Evolutionary conservation across 495 filamentous ascomycete genomes (phyloP).

Genomic region (Podospora conica): DNA sequence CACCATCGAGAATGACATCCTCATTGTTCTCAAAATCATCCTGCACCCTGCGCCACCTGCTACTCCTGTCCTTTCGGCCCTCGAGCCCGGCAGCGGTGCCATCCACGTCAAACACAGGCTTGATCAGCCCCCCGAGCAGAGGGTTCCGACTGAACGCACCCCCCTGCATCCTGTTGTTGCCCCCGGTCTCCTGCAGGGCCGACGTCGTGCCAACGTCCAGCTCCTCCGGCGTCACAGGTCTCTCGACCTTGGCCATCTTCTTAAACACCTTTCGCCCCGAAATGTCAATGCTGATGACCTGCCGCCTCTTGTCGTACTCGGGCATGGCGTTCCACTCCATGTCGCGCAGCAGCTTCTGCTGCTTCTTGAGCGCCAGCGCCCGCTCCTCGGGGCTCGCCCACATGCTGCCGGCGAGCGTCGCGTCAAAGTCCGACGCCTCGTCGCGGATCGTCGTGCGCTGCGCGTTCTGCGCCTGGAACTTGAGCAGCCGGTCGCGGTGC

Average conservation of each 20-base stretch:
- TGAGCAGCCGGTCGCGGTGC: conserved; percentile 76
- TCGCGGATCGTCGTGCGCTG: conserved; percentile 82
- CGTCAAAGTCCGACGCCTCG: conserved; percentile 91
- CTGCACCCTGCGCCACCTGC: conserved; percentile 82
- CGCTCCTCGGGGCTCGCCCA: conserved; percentile 88
- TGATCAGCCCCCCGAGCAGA: conserved; percentile 69
- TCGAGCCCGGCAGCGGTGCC: conserved; percentile 38
- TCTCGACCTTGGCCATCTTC: conserved; percentile 60
- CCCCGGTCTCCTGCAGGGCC: conserved; percentile 21
- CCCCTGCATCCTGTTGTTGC: conserved; percentile 21
- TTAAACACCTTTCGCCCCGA: conserved; percentile 68
- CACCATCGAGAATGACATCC: conserved; percentile 83
- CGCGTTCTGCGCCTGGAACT: conserved; percentile 84
- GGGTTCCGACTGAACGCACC: conserved; percentile 80
- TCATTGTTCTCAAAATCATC: conserved; percentile 90
- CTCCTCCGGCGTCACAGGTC: conserved; percentile 41
- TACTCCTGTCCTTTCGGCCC: conserved; percentile 37
- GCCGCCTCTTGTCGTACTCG: conserved; percentile 86
- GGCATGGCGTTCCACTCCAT: conserved; percentile 87
- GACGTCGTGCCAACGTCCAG: conserved; percentile 1
- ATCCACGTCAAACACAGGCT: conserved; percentile 64
- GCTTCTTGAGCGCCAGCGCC: conserved; percentile 78
- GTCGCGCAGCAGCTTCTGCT: conserved; percentile 81
- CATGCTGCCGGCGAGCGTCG: conserved; percentile 59
- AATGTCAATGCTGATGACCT: conserved; percentile 82